Percentiles rank a stretch among this genome's conserved stretches.
Conservation (phyloP, 495 filamentous ascomycete species). For the Daldinia bambusicola region DNA sequence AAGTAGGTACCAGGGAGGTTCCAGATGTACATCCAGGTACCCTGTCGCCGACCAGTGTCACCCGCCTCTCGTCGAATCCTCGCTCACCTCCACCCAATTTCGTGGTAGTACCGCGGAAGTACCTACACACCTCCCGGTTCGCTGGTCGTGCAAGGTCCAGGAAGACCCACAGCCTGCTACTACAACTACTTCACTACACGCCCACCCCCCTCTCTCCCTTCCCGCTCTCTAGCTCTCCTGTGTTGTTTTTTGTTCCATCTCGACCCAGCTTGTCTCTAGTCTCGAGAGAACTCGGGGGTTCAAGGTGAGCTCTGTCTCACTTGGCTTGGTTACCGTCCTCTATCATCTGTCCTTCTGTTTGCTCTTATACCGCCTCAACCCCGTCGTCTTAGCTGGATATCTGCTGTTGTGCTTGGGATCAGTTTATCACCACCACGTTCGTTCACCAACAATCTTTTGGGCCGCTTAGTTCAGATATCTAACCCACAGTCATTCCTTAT, state of each 20-base stretch:
- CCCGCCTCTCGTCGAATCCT: slow-evolving; percentile 42
- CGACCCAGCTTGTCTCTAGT: slow-evolving; percentile 50
- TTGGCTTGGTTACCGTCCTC: slow-evolving; percentile 35
- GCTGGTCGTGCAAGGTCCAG: slow-evolving; percentile 41
- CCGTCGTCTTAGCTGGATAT: slow-evolving; percentile 35
- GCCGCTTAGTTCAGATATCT: slow-evolving; percentile 43
- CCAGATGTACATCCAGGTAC: slow-evolving; percentile 38
- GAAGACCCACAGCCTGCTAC: slow-evolving; percentile 39
- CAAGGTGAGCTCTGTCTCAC: slow-evolving; percentile 50
- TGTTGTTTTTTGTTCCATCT: slow-evolving; percentile 50
- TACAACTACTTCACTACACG: slow-evolving; percentile 48
- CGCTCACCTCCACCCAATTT: slow-evolving; percentile 47
- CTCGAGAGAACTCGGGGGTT: slow-evolving; percentile 44
- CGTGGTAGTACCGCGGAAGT: slow-evolving; percentile 47
- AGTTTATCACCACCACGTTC: slow-evolving; percentile 45
- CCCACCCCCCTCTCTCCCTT: slow-evolving; percentile 51
- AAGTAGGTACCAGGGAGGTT: slow-evolving; percentile 27
- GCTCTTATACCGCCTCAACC: slow-evolving; percentile 46
- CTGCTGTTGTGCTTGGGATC: slow-evolving; percentile 35
- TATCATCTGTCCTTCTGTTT: slow-evolving; percentile 31
- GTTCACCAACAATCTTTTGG: slow-evolving; percentile 42
- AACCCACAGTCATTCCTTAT: slow-evolving; percentile 60
- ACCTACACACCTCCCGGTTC: slow-evolving; percentile 47
- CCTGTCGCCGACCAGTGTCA: slow-evolving; percentile 48
- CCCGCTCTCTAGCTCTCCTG: slow-evolving; percentile 49